Conservation (phyloP, 345 rosid genomes). For the Conringia planisiliqua region DNA sequence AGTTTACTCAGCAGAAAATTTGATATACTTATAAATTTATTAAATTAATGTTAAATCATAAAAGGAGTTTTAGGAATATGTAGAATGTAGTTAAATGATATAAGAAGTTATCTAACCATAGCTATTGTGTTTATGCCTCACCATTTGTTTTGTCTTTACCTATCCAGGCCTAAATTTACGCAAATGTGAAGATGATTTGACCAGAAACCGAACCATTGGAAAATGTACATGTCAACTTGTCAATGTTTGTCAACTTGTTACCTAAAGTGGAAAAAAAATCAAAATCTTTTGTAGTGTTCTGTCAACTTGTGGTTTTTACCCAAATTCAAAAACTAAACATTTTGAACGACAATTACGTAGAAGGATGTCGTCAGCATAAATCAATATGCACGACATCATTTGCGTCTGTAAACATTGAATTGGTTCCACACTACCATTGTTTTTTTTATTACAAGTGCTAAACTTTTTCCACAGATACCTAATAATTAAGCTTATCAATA, state of each 20-base stretch:
- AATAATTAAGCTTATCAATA: conserved; percentile 22
- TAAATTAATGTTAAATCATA: background rate
- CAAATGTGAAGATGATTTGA: conserved; percentile 9
- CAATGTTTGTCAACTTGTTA: conserved; percentile 17
- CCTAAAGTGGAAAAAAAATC: conserved; percentile 23
- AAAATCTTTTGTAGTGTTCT: background rate
- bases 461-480: background rate
- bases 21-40: background rate
- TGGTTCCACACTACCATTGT: background rate
- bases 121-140: background rate
- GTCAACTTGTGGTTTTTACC: conserved; percentile 8
- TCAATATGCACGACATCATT: background rate
- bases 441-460: background rate
- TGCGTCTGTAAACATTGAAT: background rate
- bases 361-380: background rate
- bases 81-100: background rate
- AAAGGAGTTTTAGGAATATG: background rate
- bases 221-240: conserved; percentile 21
- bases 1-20: no score
- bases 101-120: background rate
- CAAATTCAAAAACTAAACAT: background rate
- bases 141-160: background rate
- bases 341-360: background rate
- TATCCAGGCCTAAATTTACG: background rate
- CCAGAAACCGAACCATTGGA: background rate